These are phyloP conservation scores for Myotisia sp. DNA, from an alignment of 2,329 filamentous ascomycete genomes.

Conservation along the genomic window DNA sequence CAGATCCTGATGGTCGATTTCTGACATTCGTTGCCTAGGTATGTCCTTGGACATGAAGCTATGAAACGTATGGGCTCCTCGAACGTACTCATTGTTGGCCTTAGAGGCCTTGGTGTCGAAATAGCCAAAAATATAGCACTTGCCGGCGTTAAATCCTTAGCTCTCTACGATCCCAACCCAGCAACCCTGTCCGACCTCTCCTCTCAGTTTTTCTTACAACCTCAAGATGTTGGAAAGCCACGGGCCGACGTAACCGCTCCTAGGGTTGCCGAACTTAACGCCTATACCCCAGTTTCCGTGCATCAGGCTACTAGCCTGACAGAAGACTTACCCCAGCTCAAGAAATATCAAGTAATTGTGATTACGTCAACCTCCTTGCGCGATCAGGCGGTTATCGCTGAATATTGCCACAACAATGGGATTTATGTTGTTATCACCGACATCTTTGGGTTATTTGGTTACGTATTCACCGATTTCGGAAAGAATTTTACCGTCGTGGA, in stretches of 20 bases:
- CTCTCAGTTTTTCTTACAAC: slow-evolving; percentile 89
- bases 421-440: slow-evolving; percentile 82
- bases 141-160: slow-evolving; percentile 93
- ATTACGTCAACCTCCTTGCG: slow-evolving; percentile 71
- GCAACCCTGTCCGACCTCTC: slow-evolving; percentile 79
- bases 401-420: slow-evolving; percentile 86
- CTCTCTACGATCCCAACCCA: slow-evolving; percentile 77
- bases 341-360: slow-evolving; percentile 85
- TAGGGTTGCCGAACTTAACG: slow-evolving; percentile 84
- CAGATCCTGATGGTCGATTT: slow-evolving; percentile 4
- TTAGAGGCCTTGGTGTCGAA: slow-evolving; percentile 91
- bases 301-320: slow-evolving; percentile 52
- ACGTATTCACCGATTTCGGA: slow-evolving; percentile 94
- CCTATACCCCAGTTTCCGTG: slow-evolving; percentile 80
- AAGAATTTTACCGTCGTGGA: slow-evolving; percentile 85
- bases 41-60: slow-evolving; percentile 61
- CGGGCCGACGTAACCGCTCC: slow-evolving; percentile 77
- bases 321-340: slow-evolving; percentile 64
- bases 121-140: slow-evolving; percentile 95
- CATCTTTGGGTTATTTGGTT: slow-evolving; percentile 86
- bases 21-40: slow-evolving; percentile 26
- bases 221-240: slow-evolving; percentile 80
- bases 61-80: slow-evolving; percentile 99
- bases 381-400: slow-evolving; percentile 68
- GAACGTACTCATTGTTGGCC: slow-evolving; percentile 78